Base-by-base conservation (phyloP, 2,329 filamentous ascomycete species). In the Verticillium nonalfalfae region DNA sequence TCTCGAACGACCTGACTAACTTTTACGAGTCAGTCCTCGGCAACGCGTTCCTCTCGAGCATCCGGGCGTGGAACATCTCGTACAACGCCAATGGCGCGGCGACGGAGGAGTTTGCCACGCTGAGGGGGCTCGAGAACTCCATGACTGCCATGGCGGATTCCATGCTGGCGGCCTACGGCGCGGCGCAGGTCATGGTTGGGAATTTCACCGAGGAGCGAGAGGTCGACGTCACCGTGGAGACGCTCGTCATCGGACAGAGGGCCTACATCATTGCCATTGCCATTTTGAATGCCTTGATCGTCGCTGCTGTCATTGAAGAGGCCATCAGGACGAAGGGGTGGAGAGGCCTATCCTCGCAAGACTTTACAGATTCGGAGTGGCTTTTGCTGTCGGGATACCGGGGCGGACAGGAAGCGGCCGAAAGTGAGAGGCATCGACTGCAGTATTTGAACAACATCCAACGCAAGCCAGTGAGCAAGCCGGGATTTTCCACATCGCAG, bases 1-100 rank as follows among this genome's bases (percentile, higher is more conserved):
- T 74, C 21, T 70, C 73, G 5, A 75, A 74, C 57, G 73, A 74
- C 61, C 66, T 73, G 61, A 76, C 71, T 2, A 76, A 71, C 50
- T 56, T 76, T 1, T 74, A 75, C 63, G 69, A 71, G 21, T 76
- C 73, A 0, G 67, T 73, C 0, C 68, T 76, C 1, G 74, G 74
- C 18, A 66, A 73, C 54, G 69, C 74, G 1, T 66, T 76, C 52
- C 71, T 74, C 36, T 65, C 69, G 10, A 73, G 70, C 60, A 72
- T 74, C 50, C 59, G 63, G 1, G 62, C 62, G 33, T 61, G 56
- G 59, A 60, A 62, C 15, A 63, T 18, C 2, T 63, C 63, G 18
- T 54, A 26, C 26, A 60, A 60, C 15, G 39, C 31, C 7, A 31
- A 61, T 10, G 61, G 54, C 10, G 18, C 36, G 1, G 52, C 39